Base-by-base conservation (phyloP, 1,139 yeast genomes). In the Yamadazyma buinensis region DNA sequence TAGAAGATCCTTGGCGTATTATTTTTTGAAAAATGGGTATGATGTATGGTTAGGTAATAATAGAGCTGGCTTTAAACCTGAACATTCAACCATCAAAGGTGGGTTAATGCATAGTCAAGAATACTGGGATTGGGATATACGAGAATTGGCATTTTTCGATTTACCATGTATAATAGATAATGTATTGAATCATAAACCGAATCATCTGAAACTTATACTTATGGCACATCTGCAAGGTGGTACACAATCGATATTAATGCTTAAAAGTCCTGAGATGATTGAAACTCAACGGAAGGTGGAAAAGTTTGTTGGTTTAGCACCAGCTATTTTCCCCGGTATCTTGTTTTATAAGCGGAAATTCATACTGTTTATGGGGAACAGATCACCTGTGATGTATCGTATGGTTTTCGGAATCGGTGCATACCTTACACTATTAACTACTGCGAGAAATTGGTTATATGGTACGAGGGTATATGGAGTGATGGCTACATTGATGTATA, bases 31-130 rank as follows among this genome's bases (percentile, higher is more conserved):
- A 17, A 56, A 64, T 22, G 95, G 95, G 0, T 87, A 72, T 53
- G 97, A 92, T 48, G 92, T 92, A 1, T 92, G 97, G 97, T 58
- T 92, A 36, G 97, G 97, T 1, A 88, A 90, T 52, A 90, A 90
- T 54, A 64, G 98, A 39, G 80, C 95, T 42, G 94, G 95, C 23
- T 86, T 88, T 54, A 66, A 72, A 26, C 86, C 95, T 0, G 64
- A 70, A 35, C 94, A 85, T 55, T 51, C 59, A 1, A 48, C 38
- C n/a, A 44, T 48, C 43, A 39, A 64, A 58, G 60, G 67, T 42
- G 39, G 64, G 60, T 40, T 64, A 49, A 46, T 76, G 77, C 61
- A 75, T 67, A 39, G 60, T 62, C 59, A 76, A 60, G 62, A 52
- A 36, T 68, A 59, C 40, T 83, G 94, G 95, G 77, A 84, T 46